Base-by-base conservation (phyloP, 2,329 filamentous ascomycete species). In the Aspergillus flavus region DNA sequence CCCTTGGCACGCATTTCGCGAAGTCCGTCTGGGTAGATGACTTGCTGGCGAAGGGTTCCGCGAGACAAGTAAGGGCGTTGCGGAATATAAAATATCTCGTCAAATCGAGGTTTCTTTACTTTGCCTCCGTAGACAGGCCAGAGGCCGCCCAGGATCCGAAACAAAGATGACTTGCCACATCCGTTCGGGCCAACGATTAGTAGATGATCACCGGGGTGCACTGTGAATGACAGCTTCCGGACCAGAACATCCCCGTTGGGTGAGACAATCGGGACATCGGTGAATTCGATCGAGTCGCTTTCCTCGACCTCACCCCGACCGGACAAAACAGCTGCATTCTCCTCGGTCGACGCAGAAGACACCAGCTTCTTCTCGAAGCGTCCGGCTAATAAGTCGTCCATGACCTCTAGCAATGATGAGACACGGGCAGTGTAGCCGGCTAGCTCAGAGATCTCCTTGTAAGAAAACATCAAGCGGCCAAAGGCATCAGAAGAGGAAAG, bases 111-210 rank as follows among this genome's bases (percentile, higher is more conserved):
- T 77, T 98, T 98, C 72, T 92, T 86, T 23, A 99, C 95, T 1
- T 87, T 93, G 58, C 95, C 95, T 68, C 95, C 94, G 78, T 99
- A 99, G 14, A 98, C 95, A 19, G 95, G 95, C 95, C 95, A 99
- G 3, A 99, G 84, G 0, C 95, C 95, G 65, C 95, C 95, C 1
- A 99, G 86, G 69, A 99, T 99, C 43, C 95, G 89, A 86, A 99
- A 99, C 3, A 99, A 85, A 19, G 91, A 96, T 0, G 93, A 97
- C 79, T 99, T 99, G 48, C 95, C 95, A 77, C 95, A 99, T 43
- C 95, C 95, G 76, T 99, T 99, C 26, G 95, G 95, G 1, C 95
- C 95, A 48, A 98, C 92, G 48, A 99, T 95, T 43, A 99, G 87
- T 7, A 99, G 86, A 71, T 99, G 95, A 64, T 97, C 93, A 61